Evolutionary conservation across 2,329 filamentous ascomycete species (phyloP).

Genomic region (Aspergillus aculeatinus): DNA sequence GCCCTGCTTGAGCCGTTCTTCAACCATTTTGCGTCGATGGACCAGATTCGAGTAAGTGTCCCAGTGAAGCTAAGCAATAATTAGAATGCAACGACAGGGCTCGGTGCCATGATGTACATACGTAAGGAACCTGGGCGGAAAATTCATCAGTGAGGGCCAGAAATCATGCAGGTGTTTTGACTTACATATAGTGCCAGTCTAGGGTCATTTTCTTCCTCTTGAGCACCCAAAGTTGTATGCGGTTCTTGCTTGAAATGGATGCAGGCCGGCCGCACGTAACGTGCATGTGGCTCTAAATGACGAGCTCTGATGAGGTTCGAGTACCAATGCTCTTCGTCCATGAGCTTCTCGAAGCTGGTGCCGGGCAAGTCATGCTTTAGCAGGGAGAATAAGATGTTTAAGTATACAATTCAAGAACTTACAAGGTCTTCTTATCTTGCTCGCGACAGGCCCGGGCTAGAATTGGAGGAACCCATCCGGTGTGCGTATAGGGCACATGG

Average conservation of each 20-base stretch:
- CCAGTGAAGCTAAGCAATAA: slow-evolving; percentile 54
- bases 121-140: slow-evolving; percentile 27
- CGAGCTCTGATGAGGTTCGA: slow-evolving; percentile 37
- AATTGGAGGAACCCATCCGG: slow-evolving; percentile 23
- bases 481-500: slow-evolving; percentile 35
- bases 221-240: slow-evolving; percentile 14
- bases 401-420: neutral
- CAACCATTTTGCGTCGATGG: slow-evolving; percentile 56
- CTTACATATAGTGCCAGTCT: slow-evolving; percentile 34
- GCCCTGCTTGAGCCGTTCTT: slow-evolving; percentile 54
- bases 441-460: slow-evolving; percentile 22
- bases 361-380: neutral
- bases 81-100: neutral
- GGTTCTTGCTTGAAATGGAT: slow-evolving; percentile 32
- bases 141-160: slow-evolving; percentile 3
- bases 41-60: slow-evolving; percentile 62
- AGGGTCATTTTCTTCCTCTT: slow-evolving; percentile 19
- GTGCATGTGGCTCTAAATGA: slow-evolving; percentile 42
- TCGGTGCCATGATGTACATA: slow-evolving; percentile 11
- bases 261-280: slow-evolving; percentile 38
- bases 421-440: slow-evolving; percentile 26
- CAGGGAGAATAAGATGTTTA: neutral
- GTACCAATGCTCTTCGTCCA: slow-evolving; percentile 39
- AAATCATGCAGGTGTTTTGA: neutral
- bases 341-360: slow-evolving; percentile 36